Base-by-base conservation (phyloP, 345 rosid genomes). In the Arabidopsis thaliana region DNA sequence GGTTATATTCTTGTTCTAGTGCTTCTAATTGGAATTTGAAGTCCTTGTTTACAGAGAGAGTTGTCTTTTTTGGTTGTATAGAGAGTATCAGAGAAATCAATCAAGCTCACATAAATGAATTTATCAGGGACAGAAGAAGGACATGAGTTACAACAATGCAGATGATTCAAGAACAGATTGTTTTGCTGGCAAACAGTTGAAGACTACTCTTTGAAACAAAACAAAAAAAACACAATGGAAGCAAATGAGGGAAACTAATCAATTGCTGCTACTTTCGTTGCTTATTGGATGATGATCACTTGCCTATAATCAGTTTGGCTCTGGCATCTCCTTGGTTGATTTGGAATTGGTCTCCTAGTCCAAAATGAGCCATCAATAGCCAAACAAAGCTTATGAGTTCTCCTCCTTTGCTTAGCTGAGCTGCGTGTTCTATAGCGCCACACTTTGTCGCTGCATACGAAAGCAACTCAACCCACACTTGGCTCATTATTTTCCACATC, bases 311-410 rank as follows among this genome's bases (percentile, higher is more conserved):
- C 41, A 85, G 59, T 75, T 87, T 87, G 22, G 87, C 89, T 74
- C 87, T 76, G 7, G 82, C 87, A 66, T 86, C 84, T 55, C 85
- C 85, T 60, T 82, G 84, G 1, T 88, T 85, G 48, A 81, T 84
- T 44, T 86, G 88, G 83, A 84, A 86, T 59, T 86, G 85, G 22
- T 79, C 74, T 24, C 84, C 85, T 2, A 89, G 25, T n/a, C 96
- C 89, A 7, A 91, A 79, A 75, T 91, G 96, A 48, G 89, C 88
- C 91, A 89, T 91, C 78, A 89, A 68, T 34, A 91, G 50, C 90
- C 93, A 85, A 53, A 88, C 83, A 55, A 81, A 76, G 11, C 81
- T 79, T 8, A 90, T 25, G 2, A 87, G 84, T 79, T 85, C 85
- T 16, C 96, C 91, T 0, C 96, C 93, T 71, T 74, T 83, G 55